Evolutionary conservation across 768 basidiomycete species (phyloP).

Genomic region (Saitozyma podzolica): DNA sequence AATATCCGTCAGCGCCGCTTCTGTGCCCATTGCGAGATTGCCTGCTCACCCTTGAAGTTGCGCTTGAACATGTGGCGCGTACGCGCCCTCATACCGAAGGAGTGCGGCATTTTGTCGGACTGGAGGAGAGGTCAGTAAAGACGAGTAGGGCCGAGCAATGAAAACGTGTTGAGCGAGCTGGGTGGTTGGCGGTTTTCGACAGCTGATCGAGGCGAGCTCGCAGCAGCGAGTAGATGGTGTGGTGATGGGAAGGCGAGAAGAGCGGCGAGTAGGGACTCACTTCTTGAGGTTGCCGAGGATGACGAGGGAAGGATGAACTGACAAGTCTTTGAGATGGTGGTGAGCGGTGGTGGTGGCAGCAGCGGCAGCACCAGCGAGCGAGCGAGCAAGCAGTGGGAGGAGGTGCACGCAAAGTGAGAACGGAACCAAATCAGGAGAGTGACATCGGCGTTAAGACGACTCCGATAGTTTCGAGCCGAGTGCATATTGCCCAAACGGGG

Average conservation of each 20-base stretch:
- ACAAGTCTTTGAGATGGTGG: neutral
- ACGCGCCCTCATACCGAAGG: conserved; percentile 99
- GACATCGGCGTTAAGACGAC: conserved; percentile 6
- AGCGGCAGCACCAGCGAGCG: neutral
- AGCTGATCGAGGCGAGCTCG: too few species aligned
- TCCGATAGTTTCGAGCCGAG: conserved; percentile 23
- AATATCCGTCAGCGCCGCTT: conserved; percentile 18
- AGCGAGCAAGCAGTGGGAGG: neutral
- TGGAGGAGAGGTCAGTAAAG: conserved; percentile 1
- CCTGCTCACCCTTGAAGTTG: conserved; percentile 85
- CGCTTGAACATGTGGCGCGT: conserved; percentile 99
- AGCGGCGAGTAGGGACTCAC: too few species aligned
- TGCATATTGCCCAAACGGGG: neutral
- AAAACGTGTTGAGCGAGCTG: too few species aligned
- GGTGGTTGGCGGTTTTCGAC: too few species aligned
- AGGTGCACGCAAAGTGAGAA: neutral
- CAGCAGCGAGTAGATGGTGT: too few species aligned
- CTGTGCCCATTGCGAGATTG: conserved; percentile 5
- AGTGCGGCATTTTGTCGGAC: conserved; percentile 82
- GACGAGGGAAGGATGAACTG: too few species aligned
- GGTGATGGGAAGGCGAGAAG: too few species aligned
- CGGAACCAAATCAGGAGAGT: conserved; percentile 3
- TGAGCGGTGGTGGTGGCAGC: neutral
- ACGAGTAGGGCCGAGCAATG: neutral
- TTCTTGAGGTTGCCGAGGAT: too few species aligned